Conservation (phyloP, 257 asterid genomes). For the Scutellaria galericulata region DNA sequence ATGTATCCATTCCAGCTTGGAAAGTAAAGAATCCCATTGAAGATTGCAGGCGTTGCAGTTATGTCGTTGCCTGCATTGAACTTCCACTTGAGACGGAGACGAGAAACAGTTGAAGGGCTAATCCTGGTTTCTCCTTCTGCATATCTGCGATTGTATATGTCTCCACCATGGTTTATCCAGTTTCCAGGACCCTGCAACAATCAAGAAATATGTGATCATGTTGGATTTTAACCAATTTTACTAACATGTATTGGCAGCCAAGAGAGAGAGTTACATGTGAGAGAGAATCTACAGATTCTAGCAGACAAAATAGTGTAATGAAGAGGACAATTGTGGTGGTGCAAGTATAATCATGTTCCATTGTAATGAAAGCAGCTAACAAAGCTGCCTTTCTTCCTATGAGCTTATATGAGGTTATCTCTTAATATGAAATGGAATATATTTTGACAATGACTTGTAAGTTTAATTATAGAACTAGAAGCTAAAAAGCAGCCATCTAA, state of each 20-base stretch:
- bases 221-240: not conserved
- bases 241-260: not conserved
- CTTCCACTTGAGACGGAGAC: constrained; percentile 51
- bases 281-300: not conserved
- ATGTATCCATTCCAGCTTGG: constrained; percentile 59
- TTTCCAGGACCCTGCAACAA: constrained; percentile 25
- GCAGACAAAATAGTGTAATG: constrained; percentile 21
- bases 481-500: constrained; percentile 1
- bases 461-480: not conserved
- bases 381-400: not conserved
- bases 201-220: not conserved
- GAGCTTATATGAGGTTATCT: no score
- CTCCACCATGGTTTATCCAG: constrained; percentile 64
- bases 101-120: constrained; percentile 45
- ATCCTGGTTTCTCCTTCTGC: constrained; percentile 45
- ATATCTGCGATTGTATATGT: constrained; percentile 51
- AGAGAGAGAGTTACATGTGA: constrained; percentile 3
- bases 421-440: not conserved
- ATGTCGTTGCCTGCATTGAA: constrained; percentile 50
- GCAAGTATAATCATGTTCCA: constrained; percentile 9
- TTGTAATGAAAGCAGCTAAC: constrained; percentile 1
- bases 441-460: not conserved
- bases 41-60: constrained; percentile 51
- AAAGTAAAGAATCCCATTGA: constrained; percentile 43
- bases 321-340: not conserved